Evolutionary conservation across 1,284 basidiomycete species (phyloP), one percentile per base, ranked within the genome.

Genomic region (Stereum hirsutum): DNA sequence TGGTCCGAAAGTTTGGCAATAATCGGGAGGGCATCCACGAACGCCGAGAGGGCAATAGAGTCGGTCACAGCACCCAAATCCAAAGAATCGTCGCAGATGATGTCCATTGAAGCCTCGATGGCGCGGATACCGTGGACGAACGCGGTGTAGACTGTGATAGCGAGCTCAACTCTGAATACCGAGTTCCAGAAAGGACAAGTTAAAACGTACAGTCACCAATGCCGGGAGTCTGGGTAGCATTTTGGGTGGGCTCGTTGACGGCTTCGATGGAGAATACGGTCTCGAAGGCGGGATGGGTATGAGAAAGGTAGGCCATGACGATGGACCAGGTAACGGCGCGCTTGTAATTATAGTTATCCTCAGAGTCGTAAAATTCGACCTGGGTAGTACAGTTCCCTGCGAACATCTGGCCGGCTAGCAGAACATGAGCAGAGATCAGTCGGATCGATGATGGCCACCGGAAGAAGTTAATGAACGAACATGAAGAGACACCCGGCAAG

Each of bases 291-390:
- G 82, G 69, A 54, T 89, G 79, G 17, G 83, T 59, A 52, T 89
- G 85, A 2, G 78, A 63, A 14, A 89, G 62, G 5, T 71, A 59
- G 0, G 85, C 81, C 79, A 89, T 86, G 23, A 88, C 80, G 12
- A 77, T 77, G 0, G 82, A 76, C 85, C 86, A 89, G 23, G 80
- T 63, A 39, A 89, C 63, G 7, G 85, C 86, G 5, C 85, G 77
- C 43, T 77, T 70, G 49, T 85, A 89, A 54, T 89, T 89, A 41
- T 73, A 64, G 4, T 66, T 62, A 1, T 78, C 85, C 82, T 85
- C 34, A 23, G 19, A 46, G 36, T 41, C 27, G 52, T 88, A 89
- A 62, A 89, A 89, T 55, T 87, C 60, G 19, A 80, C 74, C 49
- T 80, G 66, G n/a, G 48, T 52, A 1, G 84, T 87, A 49, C n/a